phyloP scores from a whole-genome alignment of 441 rosid species.

The Flueggea neowawraea region DNA sequence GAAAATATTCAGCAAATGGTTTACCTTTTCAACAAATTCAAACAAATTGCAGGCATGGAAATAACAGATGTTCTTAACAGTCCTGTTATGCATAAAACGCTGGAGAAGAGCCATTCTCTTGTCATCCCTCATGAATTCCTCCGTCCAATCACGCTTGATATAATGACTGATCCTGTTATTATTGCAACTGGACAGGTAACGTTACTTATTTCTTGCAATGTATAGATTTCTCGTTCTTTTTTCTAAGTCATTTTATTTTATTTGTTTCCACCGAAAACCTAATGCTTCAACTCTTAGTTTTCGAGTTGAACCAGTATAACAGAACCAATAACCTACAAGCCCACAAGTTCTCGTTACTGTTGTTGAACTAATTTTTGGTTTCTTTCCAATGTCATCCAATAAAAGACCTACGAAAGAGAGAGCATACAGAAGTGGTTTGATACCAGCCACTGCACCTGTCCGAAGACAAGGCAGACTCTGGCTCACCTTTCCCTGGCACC shows the following conservation, averaged over 20 bases:
- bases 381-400: not conserved
- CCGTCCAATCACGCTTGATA: constrained; percentile 77
- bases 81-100: constrained; percentile 27
- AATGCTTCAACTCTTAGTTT: too few relatives aligned
- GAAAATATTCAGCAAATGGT: constrained; percentile 51
- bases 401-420: constrained; percentile 71
- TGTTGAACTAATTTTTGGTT: not conserved
- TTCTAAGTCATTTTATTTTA: too few relatives aligned
- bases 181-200: constrained; percentile 81
- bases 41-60: constrained; percentile 55
- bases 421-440: constrained; percentile 85
- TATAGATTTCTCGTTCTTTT: too few relatives aligned
- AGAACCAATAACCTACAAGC: too few relatives aligned
- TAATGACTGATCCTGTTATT: constrained; percentile 82
- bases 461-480: constrained; percentile 65
- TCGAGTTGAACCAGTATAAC: too few relatives aligned
- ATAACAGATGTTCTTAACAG: constrained; percentile 27
- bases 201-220: not conserved
- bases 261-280: too few relatives aligned
- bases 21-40: constrained; percentile 58
- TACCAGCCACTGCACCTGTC: constrained; percentile 66
- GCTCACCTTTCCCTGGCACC: constrained; percentile 65
- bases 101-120: constrained; percentile 36
- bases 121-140: constrained; percentile 69
- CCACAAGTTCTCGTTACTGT: too few relatives aligned